These are phyloP conservation scores for Boletus rubroflammeus DNA, from an alignment of 768 basidiomycete genomes.

Conservation along the genomic window DNA sequence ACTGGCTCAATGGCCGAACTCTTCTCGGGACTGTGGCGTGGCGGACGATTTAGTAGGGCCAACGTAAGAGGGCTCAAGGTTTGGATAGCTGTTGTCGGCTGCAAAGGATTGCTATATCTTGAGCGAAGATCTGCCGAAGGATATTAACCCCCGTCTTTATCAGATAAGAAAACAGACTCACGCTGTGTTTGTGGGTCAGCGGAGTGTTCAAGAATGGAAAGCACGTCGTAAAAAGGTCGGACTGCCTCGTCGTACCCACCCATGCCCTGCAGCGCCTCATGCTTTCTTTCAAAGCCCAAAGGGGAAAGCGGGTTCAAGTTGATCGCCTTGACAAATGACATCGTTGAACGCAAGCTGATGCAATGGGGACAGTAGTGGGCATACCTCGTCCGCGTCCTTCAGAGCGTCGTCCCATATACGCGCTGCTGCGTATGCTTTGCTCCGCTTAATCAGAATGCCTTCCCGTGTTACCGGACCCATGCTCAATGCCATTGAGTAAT, in stretches of 20 bases:
- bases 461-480: neutral
- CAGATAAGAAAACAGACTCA: neutral
- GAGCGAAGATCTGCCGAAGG: neutral
- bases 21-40: neutral
- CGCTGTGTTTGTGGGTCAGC: neutral
- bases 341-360: neutral
- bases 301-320: neutral
- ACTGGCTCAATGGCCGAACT: neutral
- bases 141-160: neutral
- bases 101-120: neutral
- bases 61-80: neutral
- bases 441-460: conserved; percentile 1
- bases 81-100: neutral
- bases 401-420: neutral
- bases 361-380: neutral
- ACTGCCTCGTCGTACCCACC: conserved; percentile 2
- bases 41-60: too few relatives aligned
- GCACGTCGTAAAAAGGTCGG: neutral
- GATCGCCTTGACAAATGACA: neutral
- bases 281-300: conserved; percentile 2
- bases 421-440: neutral
- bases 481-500: neutral
- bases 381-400: conserved; percentile 5
- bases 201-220: neutral
- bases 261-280: conserved; percentile 9